These are phyloP conservation scores for Leishmania major DNA, from an alignment of 208 protist genomes.

Conservation along the genomic window DNA sequence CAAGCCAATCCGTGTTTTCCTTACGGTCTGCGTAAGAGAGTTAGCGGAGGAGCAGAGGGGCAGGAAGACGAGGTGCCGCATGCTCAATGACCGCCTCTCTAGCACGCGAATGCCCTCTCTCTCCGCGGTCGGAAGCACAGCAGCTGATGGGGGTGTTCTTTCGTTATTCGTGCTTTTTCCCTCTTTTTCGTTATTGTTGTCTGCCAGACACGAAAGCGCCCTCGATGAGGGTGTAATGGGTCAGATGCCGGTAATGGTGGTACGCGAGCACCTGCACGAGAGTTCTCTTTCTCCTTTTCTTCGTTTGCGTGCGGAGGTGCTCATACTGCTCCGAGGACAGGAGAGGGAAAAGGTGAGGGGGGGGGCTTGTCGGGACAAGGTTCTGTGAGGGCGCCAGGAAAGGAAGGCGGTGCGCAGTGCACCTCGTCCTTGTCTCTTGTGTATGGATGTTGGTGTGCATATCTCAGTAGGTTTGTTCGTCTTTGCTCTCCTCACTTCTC, in stretches of 20 bases:
- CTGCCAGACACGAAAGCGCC: not conserved
- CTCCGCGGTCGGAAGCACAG: not conserved
- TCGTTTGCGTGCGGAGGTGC: not conserved
- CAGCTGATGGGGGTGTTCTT: not conserved
- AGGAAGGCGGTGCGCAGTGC: not conserved
- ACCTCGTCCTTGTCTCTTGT: not conserved
- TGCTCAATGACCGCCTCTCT: not conserved
- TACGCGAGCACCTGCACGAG: not conserved
- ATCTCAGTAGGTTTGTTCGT: constrained; percentile 12
- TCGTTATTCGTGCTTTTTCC: not conserved
- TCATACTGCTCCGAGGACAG: not conserved
- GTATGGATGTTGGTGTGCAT: not conserved
- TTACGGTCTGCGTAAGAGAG: constrained; percentile 36
- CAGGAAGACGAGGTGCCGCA: not conserved
- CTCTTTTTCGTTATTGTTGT: not conserved
- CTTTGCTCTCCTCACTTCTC: constrained; percentile 1
- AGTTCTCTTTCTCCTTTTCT: not conserved
- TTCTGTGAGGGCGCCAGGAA: not conserved
- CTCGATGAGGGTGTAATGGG: not conserved
- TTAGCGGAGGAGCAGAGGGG: not conserved
- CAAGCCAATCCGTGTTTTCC: constrained; percentile 42
- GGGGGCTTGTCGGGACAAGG: not conserved
- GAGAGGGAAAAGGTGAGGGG: not conserved
- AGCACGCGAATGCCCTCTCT: not conserved
- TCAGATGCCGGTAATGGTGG: not conserved